Base-by-base conservation (phyloP, 2,329 filamentous ascomycete genomes). In the Paecilomyces niveus region DNA sequence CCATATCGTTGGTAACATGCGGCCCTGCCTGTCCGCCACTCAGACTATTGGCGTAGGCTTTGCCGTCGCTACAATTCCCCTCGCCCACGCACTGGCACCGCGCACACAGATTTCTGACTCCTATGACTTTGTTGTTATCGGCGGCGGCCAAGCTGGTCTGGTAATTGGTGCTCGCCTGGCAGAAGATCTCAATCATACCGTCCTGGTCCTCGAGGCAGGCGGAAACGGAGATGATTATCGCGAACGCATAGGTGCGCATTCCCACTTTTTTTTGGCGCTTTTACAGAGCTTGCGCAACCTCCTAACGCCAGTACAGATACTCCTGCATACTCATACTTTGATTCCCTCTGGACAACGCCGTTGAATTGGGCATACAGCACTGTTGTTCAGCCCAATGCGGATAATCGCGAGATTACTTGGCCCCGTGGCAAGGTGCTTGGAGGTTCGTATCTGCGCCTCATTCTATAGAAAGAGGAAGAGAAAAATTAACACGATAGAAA, bases 91-190 rank as follows among this genome's bases (percentile, higher is more conserved):
- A 8, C 60, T 69, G 32, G 60, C 64, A 5, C 64, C 68, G 57
- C 59, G 67, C 59, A 64, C 68, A 45, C 52, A 68, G 59, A 67
- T 72, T 52, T 57, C 58, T 1, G 65, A 70, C 50, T 61, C 66
- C 3, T 70, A 70, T 32, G 68, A 70, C 54, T 70, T 70, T 59
- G 62, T 83, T 45, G 66, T 85, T 58, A 68, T 83, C 22, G 82
- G 83, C 32, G 82, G 82, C 35, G 82, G 82, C 6, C 83, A 80
- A 6, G 80, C 81, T 13, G 82, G 82, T 15, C 71, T 84, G n/a
- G 76, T 75, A 1, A 70, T 84, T 10, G 68, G 67, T 31, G 63
- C 57, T 35, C 65, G 68, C 26, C 59, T 85, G 3, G 76, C 79
- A 1, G 77, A 81, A 57, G 68, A 79, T 55, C 60, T 59, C 0